A percentile compares a stretch with the other conserved stretches of the same genome.
phyloP scores from a whole-genome alignment of 2,329 filamentous ascomycete species.

The Sclerotinia trifoliorum region DNA sequence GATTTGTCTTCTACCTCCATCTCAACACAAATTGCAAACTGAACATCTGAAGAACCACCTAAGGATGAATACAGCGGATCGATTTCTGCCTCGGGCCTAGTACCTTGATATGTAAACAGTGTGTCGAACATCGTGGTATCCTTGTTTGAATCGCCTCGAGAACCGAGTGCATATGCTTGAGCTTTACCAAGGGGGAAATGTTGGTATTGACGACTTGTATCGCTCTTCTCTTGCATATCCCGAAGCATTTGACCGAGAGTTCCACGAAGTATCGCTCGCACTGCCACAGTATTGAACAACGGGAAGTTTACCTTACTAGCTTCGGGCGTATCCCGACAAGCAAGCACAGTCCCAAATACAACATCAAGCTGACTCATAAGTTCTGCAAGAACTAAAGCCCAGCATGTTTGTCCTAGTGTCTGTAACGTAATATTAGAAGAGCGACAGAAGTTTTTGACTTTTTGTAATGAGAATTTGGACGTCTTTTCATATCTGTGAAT shows the following conservation, averaged over 20 bases:
- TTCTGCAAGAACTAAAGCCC: conserved; percentile 68
- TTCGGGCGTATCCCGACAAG: conserved; percentile 74
- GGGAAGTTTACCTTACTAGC: conserved; percentile 73
- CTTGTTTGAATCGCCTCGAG: conserved; percentile 23
- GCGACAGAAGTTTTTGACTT: conserved; percentile 62
- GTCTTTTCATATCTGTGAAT: conserved; percentile 47
- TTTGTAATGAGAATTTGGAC: conserved; percentile 45
- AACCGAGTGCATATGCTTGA: conserved; percentile 50
- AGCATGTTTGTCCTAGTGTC: conserved; percentile 72
- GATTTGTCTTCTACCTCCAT: conserved; percentile 59
- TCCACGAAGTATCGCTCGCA: conserved; percentile 72
- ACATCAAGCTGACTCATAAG: conserved; percentile 67
- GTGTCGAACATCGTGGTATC: conserved; percentile 58
- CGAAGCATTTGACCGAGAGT: conserved; percentile 61
- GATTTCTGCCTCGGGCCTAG: conserved; percentile 33
- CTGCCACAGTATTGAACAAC: conserved; percentile 84
- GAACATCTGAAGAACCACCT: conserved; percentile 62
- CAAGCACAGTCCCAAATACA: conserved; percentile 78
- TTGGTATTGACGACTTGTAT: conserved; percentile 67
- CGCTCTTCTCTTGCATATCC: conserved; percentile 71
- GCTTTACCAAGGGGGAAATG: conserved; percentile 74
- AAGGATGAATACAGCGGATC: conserved; percentile 34
- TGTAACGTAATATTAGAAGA: conserved; percentile 69
- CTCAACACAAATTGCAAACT: conserved; percentile 81
- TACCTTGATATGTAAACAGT: conserved; percentile 65